A percentile compares a stretch with the other conserved stretches of the same genome.
phyloP scores from a whole-genome alignment of 164 flowering plant genomes.

The Magnolia changhungtana region DNA sequence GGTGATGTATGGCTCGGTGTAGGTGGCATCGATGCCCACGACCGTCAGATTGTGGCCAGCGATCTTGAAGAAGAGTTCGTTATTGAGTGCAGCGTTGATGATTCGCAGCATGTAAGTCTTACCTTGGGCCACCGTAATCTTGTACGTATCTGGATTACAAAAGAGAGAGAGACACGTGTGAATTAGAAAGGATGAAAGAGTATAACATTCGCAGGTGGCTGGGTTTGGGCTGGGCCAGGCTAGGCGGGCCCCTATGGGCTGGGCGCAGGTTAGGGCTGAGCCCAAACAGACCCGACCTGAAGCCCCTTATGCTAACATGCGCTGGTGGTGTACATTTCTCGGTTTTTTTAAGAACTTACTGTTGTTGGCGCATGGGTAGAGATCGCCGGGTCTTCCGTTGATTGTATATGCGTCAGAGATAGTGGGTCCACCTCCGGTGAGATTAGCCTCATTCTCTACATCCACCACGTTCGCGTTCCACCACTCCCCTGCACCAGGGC shows the following conservation, averaged over 20 bases:
- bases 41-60: conserved; percentile 64
- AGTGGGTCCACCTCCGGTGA: conserved; percentile 33
- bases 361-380: conserved; percentile 47
- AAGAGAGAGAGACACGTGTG: neutral
- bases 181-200: too few species aligned
- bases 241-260: too few species aligned
- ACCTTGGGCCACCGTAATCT: conserved; percentile 42
- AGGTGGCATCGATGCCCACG: conserved; percentile 61
- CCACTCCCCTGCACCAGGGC: conserved; percentile 56
- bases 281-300: too few species aligned
- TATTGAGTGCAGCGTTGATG: conserved; percentile 81
- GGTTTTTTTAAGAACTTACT: conserved; percentile 18
- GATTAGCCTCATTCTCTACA: conserved; percentile 34
- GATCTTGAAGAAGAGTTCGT: conserved; percentile 62
- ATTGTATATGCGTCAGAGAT: conserved; percentile 67
- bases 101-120: conserved; percentile 63
- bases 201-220: too few species aligned
- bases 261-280: too few species aligned
- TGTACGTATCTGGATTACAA: conserved; percentile 30
- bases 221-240: too few species aligned
- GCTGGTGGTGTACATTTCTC: too few species aligned
- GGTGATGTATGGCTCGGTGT: conserved; percentile 52
- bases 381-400: conserved; percentile 61
- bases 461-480: conserved; percentile 63
- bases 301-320: too few species aligned